Conservation (phyloP, 805 yeast genomes). For the Yamadazyma insecticola region DNA sequence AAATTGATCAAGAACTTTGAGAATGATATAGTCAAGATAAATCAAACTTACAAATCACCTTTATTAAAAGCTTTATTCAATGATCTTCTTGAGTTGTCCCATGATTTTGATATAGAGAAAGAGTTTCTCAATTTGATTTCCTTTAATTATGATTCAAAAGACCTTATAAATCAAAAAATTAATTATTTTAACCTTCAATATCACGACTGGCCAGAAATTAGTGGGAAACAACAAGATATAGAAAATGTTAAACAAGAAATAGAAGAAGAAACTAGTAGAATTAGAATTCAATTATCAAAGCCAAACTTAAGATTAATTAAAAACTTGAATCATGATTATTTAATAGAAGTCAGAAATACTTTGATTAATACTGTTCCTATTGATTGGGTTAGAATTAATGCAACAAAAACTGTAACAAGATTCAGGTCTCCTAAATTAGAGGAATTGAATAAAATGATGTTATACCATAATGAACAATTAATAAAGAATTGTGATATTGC, state of each 20-base stretch:
- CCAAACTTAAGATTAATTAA: constrained; percentile 53
- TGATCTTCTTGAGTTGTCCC: constrained; percentile 29
- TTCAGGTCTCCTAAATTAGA: constrained; percentile 62
- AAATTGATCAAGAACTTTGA: constrained; percentile 25
- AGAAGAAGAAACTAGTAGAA: constrained; percentile 44
- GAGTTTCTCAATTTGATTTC: constrained; percentile 48
- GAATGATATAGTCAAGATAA: constrained; percentile 20
- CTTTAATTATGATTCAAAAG: constrained; percentile 37
- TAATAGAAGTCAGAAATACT: constrained; percentile 69
- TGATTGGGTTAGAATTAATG: constrained; percentile 74
- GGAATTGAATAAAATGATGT: constrained; percentile 48
- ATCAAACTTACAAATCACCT: constrained; percentile 23
- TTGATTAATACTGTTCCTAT: constrained; percentile 57
- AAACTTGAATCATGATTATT: constrained; percentile 61
- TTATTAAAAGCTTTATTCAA: constrained; percentile 35
- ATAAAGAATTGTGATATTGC: constrained; percentile 42
- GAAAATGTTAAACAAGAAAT: constrained; percentile 43
- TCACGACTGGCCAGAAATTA: constrained; percentile 36
- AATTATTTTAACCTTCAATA: constrained; percentile 37
- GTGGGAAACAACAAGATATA: constrained; percentile 33
- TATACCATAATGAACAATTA: constrained; percentile 57
- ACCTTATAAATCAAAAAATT: constrained; percentile 36
- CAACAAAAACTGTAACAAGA: constrained; percentile 64
- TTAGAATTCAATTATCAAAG: constrained; percentile 46
- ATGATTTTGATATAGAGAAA: constrained; percentile 23